Conservation (phyloP, 2,329 filamentous ascomycete genomes). For the Sarocladium oryzae region DNA sequence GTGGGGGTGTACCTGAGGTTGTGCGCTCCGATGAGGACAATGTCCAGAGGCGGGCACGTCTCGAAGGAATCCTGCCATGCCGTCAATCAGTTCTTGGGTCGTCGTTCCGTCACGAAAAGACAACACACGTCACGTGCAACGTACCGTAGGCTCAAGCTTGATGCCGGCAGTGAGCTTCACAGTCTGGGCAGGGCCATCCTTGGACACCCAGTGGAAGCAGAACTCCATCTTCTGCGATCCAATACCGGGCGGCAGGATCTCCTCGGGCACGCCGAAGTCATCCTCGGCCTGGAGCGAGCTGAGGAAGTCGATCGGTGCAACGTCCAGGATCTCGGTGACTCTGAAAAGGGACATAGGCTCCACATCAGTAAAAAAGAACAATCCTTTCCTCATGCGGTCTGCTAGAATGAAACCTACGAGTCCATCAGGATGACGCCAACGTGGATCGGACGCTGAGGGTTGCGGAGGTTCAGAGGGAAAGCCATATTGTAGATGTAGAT, state of each 20-base stretch:
- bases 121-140: too few species aligned
- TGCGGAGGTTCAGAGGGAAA: slow-evolving; percentile 3
- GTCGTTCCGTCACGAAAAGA: too few species aligned
- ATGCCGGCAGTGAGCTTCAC: slow-evolving; percentile 21
- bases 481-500: background rate
- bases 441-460: slow-evolving; percentile 14
- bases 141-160: slow-evolving; percentile 23
- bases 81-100: too few species aligned
- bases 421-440: slow-evolving; percentile 24
- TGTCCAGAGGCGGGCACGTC: slow-evolving; percentile 32
- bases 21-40: slow-evolving; percentile 34
- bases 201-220: slow-evolving; percentile 28
- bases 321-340: slow-evolving; percentile 26
- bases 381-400: too few species aligned
- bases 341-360: too few species aligned
- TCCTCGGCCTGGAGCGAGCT: slow-evolving; percentile 12
- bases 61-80: slow-evolving; percentile 32
- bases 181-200: slow-evolving; percentile 14
- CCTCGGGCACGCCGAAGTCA: slow-evolving; percentile 15
- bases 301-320: slow-evolving; percentile 27
- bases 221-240: slow-evolving; percentile 18
- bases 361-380: too few species aligned
- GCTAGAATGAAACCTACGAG: too few species aligned
- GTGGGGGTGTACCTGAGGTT: slow-evolving; percentile 20
- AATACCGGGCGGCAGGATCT: slow-evolving; percentile 12